Evolutionary conservation across 1,139 yeast genomes (phyloP), one percentile per base, ranked within the genome.

Genomic region (Wickerhamiella pararugosa): DNA sequence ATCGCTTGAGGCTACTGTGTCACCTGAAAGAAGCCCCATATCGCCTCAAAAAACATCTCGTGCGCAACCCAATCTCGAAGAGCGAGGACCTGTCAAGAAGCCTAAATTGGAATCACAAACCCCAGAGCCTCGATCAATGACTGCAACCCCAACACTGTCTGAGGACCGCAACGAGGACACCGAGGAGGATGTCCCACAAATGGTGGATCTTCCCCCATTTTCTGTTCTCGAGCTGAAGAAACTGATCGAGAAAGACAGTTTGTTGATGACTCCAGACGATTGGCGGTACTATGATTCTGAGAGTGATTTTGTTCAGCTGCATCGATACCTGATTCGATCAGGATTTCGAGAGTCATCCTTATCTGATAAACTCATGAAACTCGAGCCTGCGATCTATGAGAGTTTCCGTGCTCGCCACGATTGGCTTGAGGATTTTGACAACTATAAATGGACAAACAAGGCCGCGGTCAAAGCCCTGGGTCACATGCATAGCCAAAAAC

Each of bases 281-380:
- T 84, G 95, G 90, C 75, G 84, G 51, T 78, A 59, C 53, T 82
- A 71, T 52, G 94, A 86, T 47, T 63, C 60, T 1, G 69, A 72
- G 1, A 73, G 70, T 7, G 79, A 81, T 43, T 59, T 87, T 31
- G 71, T 70, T 1, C 57, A 56, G n/a, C 59, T 90, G 29, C 49
- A 78, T 6, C 56, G 62, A 8, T 81, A 93, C 84, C 66, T 87
- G 43, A 76, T 79, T 53, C 77, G 75, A 6, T 73, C 77, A 69
- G 97, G 97, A 3, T 65, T 64, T 42, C 67, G 95, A 37, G 98
- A 90, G 56, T 67, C 76, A 7, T 67, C 64, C 34, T 66, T 90
- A 37, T 62, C 72, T 32, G 78, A 78, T 49, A 94, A 83, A 53
- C 60, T 86, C 41, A 48, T 47, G 15, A 37, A 48, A 7, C 45